These are phyloP conservation scores for Parathielavia hyrcaniae DNA, from an alignment of 495 filamentous ascomycete species.

Conservation along the genomic window DNA sequence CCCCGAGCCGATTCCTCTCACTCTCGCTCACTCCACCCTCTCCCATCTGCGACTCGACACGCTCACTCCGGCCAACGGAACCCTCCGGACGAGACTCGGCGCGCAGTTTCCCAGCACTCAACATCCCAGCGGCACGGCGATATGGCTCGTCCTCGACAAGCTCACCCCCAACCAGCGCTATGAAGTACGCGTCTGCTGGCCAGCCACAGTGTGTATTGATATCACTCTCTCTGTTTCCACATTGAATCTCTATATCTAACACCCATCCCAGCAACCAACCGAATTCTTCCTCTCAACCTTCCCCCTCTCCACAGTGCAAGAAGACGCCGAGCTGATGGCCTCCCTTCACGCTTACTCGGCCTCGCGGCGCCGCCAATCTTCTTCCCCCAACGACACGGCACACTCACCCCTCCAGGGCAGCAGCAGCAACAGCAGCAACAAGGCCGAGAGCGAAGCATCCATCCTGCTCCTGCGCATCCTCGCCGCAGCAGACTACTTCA, in stretches of 20 bases:
- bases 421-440: not conserved
- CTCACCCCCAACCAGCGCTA: conserved; percentile 70
- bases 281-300: conserved; percentile 63
- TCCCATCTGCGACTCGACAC: conserved; percentile 58
- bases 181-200: conserved; percentile 91
- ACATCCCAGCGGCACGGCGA: conserved; percentile 53
- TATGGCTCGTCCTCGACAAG: conserved; percentile 81
- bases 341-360: conserved; percentile 60
- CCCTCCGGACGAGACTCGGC: conserved; percentile 55
- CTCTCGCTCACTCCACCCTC: conserved; percentile 51
- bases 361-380: conserved; percentile 40
- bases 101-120: conserved; percentile 57
- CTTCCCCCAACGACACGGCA: not conserved
- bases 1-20: conserved; percentile 50
- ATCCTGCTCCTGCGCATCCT: conserved; percentile 70
- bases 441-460: conserved; percentile 44
- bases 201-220: conserved; percentile 78
- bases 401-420: conserved; percentile 1
- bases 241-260: not conserved
- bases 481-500: conserved; percentile 79
- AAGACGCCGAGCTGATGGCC: conserved; percentile 54
- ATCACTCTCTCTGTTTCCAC: not conserved
- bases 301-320: conserved; percentile 51
- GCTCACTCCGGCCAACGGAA: conserved; percentile 45
- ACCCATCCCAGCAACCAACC: conserved; percentile 74